Evolutionary conservation across 164 flowering plant genomes (phyloP), one percentile per base, ranked within the genome.

Genomic region (Magnolia officinalis): DNA sequence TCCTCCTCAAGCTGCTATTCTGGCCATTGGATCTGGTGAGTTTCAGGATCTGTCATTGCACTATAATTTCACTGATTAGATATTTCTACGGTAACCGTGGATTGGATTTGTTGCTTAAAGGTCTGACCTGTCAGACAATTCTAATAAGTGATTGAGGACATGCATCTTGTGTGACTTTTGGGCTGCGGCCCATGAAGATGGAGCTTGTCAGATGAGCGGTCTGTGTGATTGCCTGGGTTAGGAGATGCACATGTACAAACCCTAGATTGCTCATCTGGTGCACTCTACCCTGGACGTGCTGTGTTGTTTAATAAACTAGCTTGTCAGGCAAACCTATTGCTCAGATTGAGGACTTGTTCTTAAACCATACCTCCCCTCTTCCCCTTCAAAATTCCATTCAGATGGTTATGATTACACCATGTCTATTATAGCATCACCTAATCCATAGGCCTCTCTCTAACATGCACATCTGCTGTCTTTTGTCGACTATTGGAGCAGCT

Each of bases 1-100:
- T 80, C 98, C 98, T 79, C 98, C 99, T 23, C 99, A 96, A 70
- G 73, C 99, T 9, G 98, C 91, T 83, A 94, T 96, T 85, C 92
- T 96, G 65, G 99, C 99, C n/a, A 88, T 96, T 81, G 99, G 99
- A 1, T 89, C 99, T 73, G 98, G 99, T 96, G 85, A 81, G 71
- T 51, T 20, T 37, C 24, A 29, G 51, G 16, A 37, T 7, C 5
- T 20, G 8, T 18, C 67, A 64, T 64, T 64, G 19, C 61, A 55
- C 61, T 55, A 9, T 9, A 55, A 10, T 10, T 10, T 55, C 8
- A 10, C 61, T 55, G 61, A 10, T 16, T 55, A 55, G 13, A 55
- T 10, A 67, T 18, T 4, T 24, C 26, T 10, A 67, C 19, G 6
- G 50, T 67, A n/a, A 13, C 31, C 45, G 45, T 37, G 45, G 45